Conservation (phyloP, 2,329 filamentous ascomycete species). For the Cytospora chrysosperma region DNA sequence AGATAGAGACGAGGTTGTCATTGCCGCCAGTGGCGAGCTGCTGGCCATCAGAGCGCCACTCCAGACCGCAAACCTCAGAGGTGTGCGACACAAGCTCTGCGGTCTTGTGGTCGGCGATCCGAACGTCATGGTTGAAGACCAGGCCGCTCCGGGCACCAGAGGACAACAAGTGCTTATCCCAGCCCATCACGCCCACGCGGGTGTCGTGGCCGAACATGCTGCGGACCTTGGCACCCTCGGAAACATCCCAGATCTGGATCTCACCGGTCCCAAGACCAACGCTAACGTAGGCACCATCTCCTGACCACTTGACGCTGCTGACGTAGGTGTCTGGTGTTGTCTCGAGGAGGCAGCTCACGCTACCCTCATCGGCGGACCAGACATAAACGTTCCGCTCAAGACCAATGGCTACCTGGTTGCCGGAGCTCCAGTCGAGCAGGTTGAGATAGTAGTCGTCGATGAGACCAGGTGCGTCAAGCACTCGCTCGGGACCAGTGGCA, state of each 20-base stretch:
- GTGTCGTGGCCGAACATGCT: slow-evolving; percentile 99
- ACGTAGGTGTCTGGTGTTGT: slow-evolving; percentile 89
- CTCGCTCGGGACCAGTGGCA: slow-evolving; percentile 90
- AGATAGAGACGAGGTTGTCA: slow-evolving; percentile 98
- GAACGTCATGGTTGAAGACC: slow-evolving; percentile 98
- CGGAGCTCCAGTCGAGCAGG: slow-evolving; percentile 95
- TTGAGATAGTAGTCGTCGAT: slow-evolving; percentile 99
- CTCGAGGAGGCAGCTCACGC: slow-evolving; percentile 85
- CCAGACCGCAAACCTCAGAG: slow-evolving; percentile 94
- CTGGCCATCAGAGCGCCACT: slow-evolving; percentile 95
- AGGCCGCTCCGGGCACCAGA: slow-evolving; percentile 92
- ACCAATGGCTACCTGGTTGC: slow-evolving; percentile 96
- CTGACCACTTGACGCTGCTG: slow-evolving; percentile 98
- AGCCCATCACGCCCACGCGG: slow-evolving; percentile 96
- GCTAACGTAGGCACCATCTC: slow-evolving; percentile 92
- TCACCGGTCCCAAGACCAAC: slow-evolving; percentile 94
- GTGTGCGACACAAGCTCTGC: slow-evolving; percentile 97
- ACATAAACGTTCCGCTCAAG: slow-evolving; percentile 97
- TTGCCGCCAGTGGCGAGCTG: slow-evolving; percentile 98
- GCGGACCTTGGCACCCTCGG: slow-evolving; percentile 90
- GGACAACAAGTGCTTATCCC: slow-evolving; percentile 97
- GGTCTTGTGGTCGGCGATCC: slow-evolving; percentile 95
- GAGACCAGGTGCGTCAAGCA: slow-evolving; percentile 91
- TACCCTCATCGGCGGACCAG: slow-evolving; percentile 94
- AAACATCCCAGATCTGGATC: slow-evolving; percentile 98